Evolutionary conservation across 2,329 filamentous ascomycete genomes (phyloP).

Genomic region (Paramyrothecium sp.): DNA sequence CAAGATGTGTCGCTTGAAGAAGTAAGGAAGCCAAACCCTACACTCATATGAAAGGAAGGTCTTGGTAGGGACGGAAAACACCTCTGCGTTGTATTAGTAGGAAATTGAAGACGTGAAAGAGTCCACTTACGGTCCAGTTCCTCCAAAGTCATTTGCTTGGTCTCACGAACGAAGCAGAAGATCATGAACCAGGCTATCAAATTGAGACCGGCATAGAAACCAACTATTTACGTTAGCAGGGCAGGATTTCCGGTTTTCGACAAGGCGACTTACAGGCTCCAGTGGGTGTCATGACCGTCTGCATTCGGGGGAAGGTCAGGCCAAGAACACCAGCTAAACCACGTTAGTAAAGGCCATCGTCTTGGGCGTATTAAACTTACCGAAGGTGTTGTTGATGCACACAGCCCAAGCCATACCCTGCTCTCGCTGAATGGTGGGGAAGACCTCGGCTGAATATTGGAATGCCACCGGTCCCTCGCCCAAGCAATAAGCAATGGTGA

Average conservation of each 20-base stretch:
- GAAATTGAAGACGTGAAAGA: slow-evolving; percentile 36
- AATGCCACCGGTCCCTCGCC: slow-evolving; percentile 35
- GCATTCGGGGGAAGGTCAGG: slow-evolving; percentile 30
- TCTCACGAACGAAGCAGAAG: slow-evolving; percentile 49
- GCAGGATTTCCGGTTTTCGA: background rate
- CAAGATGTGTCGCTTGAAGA: slow-evolving; percentile 35
- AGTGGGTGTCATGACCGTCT: slow-evolving; percentile 26
- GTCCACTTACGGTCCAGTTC: slow-evolving; percentile 48
- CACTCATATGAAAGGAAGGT: slow-evolving; percentile 29
- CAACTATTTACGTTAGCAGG: slow-evolving; percentile 20
- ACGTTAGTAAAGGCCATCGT: slow-evolving; percentile 9
- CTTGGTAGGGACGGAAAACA: slow-evolving; percentile 28
- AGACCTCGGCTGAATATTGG: slow-evolving; percentile 36
- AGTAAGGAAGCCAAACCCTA: slow-evolving; percentile 32
- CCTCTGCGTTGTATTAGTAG: slow-evolving; percentile 18
- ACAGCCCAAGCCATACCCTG: slow-evolving; percentile 37
- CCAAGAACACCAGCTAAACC: slow-evolving; percentile 20
- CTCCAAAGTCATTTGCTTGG: slow-evolving; percentile 48
- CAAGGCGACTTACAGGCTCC: slow-evolving; percentile 22
- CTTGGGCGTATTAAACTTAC: slow-evolving; percentile 1
- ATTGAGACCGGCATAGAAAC: slow-evolving; percentile 47
- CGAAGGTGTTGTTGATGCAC: slow-evolving; percentile 31
- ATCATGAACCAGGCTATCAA: slow-evolving; percentile 43
- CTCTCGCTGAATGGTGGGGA: slow-evolving; percentile 35
- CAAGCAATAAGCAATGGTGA: slow-evolving; percentile 32